A percentile compares a stretch with the other conserved stretches of the same genome.
Evolutionary conservation across 768 basidiomycete genomes (phyloP).

Genomic region (Russula brevipes): DNA sequence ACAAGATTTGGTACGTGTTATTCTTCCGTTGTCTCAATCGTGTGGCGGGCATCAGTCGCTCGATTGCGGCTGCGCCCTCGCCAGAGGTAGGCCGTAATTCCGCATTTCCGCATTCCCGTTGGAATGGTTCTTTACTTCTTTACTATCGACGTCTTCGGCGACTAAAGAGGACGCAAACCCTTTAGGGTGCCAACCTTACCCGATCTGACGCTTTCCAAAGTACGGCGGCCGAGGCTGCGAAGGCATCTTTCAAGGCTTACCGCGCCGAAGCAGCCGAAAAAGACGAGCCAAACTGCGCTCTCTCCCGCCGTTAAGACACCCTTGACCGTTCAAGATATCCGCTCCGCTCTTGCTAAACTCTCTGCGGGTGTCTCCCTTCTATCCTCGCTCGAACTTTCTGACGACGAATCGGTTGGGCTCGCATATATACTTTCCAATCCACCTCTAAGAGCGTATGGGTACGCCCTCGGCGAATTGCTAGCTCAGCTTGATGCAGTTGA

Average conservation of each 20-base stretch:
- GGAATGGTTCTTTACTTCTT: too few species aligned
- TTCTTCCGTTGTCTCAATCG: background rate
- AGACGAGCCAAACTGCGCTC: background rate
- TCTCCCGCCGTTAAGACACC: background rate
- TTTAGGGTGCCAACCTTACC: slow-evolving; percentile 11
- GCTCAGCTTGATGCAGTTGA: slow-evolving; percentile 63
- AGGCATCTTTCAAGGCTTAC: slow-evolving; percentile 22
- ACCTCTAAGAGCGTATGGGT: slow-evolving; percentile 55
- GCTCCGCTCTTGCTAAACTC: slow-evolving; percentile 1
- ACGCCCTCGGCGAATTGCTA: slow-evolving; percentile 58
- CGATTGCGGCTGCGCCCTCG: background rate
- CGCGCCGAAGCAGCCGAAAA: slow-evolving; percentile 6
- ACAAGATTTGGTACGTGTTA: slow-evolving; percentile 6
- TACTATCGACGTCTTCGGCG: background rate
- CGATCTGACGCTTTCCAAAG: slow-evolving; percentile 19
- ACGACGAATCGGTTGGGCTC: slow-evolving; percentile 34
- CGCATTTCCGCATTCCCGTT: too few species aligned
- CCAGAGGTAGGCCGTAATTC: background rate
- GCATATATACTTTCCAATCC: slow-evolving; percentile 60
- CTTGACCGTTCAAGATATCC: slow-evolving; percentile 1
- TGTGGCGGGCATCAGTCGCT: background rate
- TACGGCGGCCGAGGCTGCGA: slow-evolving; percentile 7
- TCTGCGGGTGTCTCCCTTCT: slow-evolving; percentile 18
- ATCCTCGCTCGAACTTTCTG: slow-evolving; percentile 12
- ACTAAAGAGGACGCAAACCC: background rate